phyloP scores from a whole-genome alignment of 192 early-diverging fungal species.

The Backusella macrospora region DNA sequence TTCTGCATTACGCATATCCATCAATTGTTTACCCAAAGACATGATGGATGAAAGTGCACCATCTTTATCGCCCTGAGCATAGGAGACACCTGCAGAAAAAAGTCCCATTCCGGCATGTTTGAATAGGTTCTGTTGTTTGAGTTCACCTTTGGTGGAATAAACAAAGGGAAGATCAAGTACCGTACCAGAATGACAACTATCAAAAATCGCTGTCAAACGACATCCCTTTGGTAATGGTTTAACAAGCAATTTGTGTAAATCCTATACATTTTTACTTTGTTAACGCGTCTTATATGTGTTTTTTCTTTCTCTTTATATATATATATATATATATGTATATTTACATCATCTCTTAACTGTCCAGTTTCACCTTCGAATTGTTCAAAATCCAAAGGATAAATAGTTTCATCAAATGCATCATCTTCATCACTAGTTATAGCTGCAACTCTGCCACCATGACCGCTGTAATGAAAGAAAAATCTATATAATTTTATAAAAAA shows the following conservation, averaged over 20 bases:
- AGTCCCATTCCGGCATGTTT: slow-evolving; percentile 48
- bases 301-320: not conserved
- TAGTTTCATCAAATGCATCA: slow-evolving; percentile 79
- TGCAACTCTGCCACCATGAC: slow-evolving; percentile 65
- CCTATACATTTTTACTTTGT: not conserved
- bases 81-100: slow-evolving; percentile 50
- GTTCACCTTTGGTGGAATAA: slow-evolving; percentile 67
- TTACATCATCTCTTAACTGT: slow-evolving; percentile 70
- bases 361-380: slow-evolving; percentile 58
- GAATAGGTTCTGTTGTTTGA: slow-evolving; percentile 55
- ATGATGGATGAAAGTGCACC: slow-evolving; percentile 45
- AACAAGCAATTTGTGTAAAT: slow-evolving; percentile 76
- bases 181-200: slow-evolving; percentile 86
- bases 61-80: slow-evolving; percentile 48
- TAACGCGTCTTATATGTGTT: too few relatives aligned
- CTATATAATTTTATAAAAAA: slow-evolving; percentile 26
- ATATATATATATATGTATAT: not conserved
- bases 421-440: slow-evolving; percentile 71
- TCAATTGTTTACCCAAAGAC: slow-evolving; percentile 51
- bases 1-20: slow-evolving; percentile 32
- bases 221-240: slow-evolving; percentile 63
- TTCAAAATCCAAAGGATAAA: slow-evolving; percentile 66
- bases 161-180: slow-evolving; percentile 80
- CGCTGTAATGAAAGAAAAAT: slow-evolving; percentile 84
- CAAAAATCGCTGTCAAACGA: slow-evolving; percentile 81